Evolutionary conservation across 306 rosid genomes (phyloP), one percentile per base, ranked within the genome.

Genomic region (Prunus campanulata): DNA sequence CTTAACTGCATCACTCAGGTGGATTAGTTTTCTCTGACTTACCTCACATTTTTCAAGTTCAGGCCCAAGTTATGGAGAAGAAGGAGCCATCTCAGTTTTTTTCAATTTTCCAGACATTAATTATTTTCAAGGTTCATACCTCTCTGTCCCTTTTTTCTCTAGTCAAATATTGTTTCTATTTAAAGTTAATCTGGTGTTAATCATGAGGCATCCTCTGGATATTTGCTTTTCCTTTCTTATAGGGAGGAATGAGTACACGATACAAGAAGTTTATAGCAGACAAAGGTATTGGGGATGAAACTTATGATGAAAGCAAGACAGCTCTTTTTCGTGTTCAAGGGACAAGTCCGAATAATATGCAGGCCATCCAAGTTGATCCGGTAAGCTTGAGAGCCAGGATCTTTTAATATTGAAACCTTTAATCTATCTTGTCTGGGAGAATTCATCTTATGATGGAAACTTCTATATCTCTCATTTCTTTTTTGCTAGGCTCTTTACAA

Each of bases 311-410:
- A 84, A 83, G 77, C 66, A 83, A 84, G 78, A 86, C 70, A 68
- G 95, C 97, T 66, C 85, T 94, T 47, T 92, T 94, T 79, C 93
- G 87, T 80, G 87, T 94, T 75, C 98, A 90, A 90, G 98, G 98
- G 66, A 90, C 87, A 14, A 88, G 88, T 86, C 86, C 82, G 19
- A 83, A 83, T 44, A 90, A 90, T 77, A 89, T 92, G 92, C 97
- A 90, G 88, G 98, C 96, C 67, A 90, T 94, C 84, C 95, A 94
- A 88, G 95, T 90, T 42, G 90, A 90, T 78, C 86, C 78, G n/a
- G 98, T 94, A 84, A 68, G 93, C 86, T 82, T 79, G 72, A 67
- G 13, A 29, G 19, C 5, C 15, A 29, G 56, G 25, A 69, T 32
- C 61, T 60, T 3, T 70, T 48, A 65, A 35, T 52, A 67, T 29